A percentile compares a stretch with the other conserved stretches of the same genome.
These are phyloP conservation scores for Chrysanthemum seticuspe DNA, from an alignment of 129 eudicot species.

Conservation along the genomic window DNA sequence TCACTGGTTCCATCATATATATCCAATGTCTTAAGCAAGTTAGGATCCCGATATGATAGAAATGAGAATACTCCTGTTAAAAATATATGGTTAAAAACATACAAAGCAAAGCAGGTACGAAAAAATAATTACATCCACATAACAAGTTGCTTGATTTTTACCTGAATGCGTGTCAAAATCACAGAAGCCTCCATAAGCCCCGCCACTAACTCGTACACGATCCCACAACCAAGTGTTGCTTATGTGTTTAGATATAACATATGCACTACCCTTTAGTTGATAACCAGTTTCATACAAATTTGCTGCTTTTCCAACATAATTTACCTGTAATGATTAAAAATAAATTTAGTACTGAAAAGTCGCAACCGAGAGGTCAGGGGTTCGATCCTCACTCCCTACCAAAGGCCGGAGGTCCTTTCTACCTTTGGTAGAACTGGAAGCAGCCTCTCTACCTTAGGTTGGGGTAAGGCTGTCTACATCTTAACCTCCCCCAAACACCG, in stretches of 20 bases:
- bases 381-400: no score
- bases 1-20: slow-evolving; percentile 84
- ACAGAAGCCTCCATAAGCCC: slow-evolving; percentile 97
- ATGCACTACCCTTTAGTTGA: slow-evolving; percentile 89
- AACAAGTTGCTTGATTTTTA: slow-evolving; percentile 23
- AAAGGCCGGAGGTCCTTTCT: no score
- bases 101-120: not conserved
- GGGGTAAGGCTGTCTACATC: no score
- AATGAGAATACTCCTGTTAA: slow-evolving; percentile 88
- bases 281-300: slow-evolving; percentile 86
- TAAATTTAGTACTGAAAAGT: not conserved
- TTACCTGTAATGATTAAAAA: slow-evolving; percentile 55
- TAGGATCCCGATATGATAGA: slow-evolving; percentile 95
- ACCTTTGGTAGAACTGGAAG: no score
- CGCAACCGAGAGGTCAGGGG: no score
- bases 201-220: slow-evolving; percentile 98
- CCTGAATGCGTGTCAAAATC: slow-evolving; percentile 97
- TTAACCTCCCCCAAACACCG: no score
- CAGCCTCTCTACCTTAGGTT: no score
- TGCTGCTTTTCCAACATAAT: slow-evolving; percentile 98
- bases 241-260: slow-evolving; percentile 81
- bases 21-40: slow-evolving; percentile 91
- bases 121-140: not conserved
- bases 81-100: slow-evolving; percentile 14
- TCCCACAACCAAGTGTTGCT: slow-evolving; percentile 99